These are phyloP conservation scores for Paramyrothecium roridum DNA, from an alignment of 2,329 filamentous ascomycete genomes.

Conservation along the genomic window DNA sequence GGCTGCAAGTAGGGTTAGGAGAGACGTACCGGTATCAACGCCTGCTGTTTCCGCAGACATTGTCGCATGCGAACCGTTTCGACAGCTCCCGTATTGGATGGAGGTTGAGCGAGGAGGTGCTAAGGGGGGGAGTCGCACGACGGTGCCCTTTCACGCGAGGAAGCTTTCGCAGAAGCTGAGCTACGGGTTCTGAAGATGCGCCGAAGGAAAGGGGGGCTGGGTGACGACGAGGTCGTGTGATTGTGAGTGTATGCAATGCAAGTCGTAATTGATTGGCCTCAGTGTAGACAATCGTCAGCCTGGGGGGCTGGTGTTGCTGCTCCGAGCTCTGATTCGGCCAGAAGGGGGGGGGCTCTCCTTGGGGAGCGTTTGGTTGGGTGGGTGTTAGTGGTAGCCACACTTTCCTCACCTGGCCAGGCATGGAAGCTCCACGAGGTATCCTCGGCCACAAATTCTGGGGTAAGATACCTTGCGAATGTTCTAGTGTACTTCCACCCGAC, in stretches of 20 bases:
- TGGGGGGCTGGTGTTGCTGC: background rate
- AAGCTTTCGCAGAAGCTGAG: too few relatives aligned
- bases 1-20: background rate
- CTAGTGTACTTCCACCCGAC: too few relatives aligned
- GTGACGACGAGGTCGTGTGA: background rate
- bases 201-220: background rate
- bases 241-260: background rate
- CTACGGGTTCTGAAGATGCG: too few relatives aligned
- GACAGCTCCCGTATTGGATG: background rate
- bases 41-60: conserved; percentile 18
- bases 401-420: too few relatives aligned
- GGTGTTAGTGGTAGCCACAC: too few relatives aligned
- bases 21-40: conserved; percentile 16
- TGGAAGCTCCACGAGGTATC: background rate
- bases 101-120: too few relatives aligned
- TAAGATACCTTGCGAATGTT: too few relatives aligned
- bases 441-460: background rate
- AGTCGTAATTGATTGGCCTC: background rate
- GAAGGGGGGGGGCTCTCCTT: background rate
- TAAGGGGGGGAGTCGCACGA: too few relatives aligned
- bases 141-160: too few relatives aligned
- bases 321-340: background rate
- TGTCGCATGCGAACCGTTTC: conserved; percentile 10
- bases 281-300: background rate
- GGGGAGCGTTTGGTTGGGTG: too few relatives aligned